Evolutionary conservation across 306 rosid species (phyloP).

Genomic region (Oxytropis ochrocephala): DNA sequence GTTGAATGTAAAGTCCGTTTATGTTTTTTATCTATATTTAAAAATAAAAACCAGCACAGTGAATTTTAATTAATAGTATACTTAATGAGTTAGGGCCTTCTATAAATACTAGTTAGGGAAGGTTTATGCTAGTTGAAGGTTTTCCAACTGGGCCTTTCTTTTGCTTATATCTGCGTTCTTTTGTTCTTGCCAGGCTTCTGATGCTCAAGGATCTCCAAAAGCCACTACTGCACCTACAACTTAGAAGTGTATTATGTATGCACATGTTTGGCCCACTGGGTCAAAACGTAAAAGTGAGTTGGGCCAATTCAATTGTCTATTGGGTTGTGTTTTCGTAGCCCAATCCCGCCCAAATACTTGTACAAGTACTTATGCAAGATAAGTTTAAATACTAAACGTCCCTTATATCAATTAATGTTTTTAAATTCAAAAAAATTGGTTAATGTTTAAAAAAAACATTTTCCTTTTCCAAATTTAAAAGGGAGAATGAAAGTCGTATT

Average conservation of each 20-base stretch:
- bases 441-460: no score
- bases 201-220: background rate
- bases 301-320: no score
- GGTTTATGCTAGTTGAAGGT: background rate
- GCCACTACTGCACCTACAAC: background rate
- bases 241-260: background rate
- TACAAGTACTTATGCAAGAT: no score
- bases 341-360: no score
- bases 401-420: no score
- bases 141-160: background rate
- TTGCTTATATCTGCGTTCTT: background rate
- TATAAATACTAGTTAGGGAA: background rate
- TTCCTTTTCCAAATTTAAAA: no score
- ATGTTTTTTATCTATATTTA: background rate
- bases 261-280: no score
- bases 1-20: slow-evolving; percentile 18
- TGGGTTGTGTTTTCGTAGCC: no score
- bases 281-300: no score
- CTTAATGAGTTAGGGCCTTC: background rate
- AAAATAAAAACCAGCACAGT: slow-evolving; percentile 5
- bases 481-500: background rate
- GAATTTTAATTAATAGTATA: slow-evolving; percentile 11
- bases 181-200: background rate
- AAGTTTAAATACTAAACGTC: background rate
- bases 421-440: no score